Conservation (phyloP, 306 rosid genomes). For the Cucumis sativus region DNA sequence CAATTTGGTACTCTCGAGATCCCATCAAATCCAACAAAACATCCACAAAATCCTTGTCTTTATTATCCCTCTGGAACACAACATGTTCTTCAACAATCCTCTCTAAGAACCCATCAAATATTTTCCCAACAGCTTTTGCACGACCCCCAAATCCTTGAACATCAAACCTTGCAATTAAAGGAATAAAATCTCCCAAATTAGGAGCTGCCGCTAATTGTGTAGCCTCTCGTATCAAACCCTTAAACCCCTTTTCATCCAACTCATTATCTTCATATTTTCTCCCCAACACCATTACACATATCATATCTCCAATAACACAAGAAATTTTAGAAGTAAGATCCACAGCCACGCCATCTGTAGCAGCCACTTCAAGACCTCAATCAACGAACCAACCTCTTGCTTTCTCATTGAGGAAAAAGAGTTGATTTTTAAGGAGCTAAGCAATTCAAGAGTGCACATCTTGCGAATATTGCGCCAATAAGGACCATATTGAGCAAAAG, state of each 20-base stretch:
- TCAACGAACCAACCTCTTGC: neutral
- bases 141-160: neutral
- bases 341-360: neutral
- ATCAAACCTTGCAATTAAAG: neutral
- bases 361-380: neutral
- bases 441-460: neutral
- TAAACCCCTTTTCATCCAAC: neutral
- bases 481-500: neutral
- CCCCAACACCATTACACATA: neutral
- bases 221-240: neutral
- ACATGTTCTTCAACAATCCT: neutral
- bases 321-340: neutral
- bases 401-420: neutral
- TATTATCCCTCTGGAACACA: neutral
- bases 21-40: neutral
- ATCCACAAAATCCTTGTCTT: neutral
- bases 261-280: neutral
- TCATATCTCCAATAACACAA: neutral
- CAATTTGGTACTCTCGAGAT: neutral
- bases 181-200: neutral
- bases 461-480: neutral
- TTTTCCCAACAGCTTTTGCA: neutral
- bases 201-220: neutral
- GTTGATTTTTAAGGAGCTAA: neutral
- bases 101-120: neutral